phyloP scores from a whole-genome alignment of 192 early-diverging fungal genomes.

The Dispira parvispora region DNA sequence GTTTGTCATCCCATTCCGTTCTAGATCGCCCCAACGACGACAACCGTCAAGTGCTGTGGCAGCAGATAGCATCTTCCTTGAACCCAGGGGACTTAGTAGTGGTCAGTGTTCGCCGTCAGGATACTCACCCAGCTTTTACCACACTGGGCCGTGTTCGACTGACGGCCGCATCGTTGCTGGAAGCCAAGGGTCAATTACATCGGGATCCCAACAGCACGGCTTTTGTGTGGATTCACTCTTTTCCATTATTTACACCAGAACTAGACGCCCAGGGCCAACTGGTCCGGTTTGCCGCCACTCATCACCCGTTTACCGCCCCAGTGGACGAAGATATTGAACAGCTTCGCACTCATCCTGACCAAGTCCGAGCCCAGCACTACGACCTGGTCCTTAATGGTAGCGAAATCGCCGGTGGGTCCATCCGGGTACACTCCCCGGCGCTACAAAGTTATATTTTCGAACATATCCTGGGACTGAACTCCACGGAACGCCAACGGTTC shows the following conservation, averaged over 20 bases:
- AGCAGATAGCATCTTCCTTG: no score
- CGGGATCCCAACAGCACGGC: constrained; percentile 32
- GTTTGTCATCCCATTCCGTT: constrained; percentile 3
- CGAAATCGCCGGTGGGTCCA: constrained; percentile 82
- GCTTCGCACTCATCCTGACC: constrained; percentile 39
- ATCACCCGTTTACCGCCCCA: constrained; percentile 88
- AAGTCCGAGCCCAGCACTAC: constrained; percentile 66
- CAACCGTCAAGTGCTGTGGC: no score
- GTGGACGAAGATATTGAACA: constrained; percentile 44
- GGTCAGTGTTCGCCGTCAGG: no score
- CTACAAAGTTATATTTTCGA: constrained; percentile 63
- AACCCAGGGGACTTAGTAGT: no score
- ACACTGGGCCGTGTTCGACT: constrained; percentile 41
- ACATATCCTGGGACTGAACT: constrained; percentile 36
- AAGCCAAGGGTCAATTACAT: constrained; percentile 28
- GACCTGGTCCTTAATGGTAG: constrained; percentile 82
- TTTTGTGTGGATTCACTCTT: constrained; percentile 79
- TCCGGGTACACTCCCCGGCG: constrained; percentile 64
- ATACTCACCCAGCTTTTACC: constrained; percentile 27
- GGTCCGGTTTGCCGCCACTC: constrained; percentile 42
- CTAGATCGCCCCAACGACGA: not conserved
- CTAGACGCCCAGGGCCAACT: constrained; percentile 24
- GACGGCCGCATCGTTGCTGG: constrained; percentile 29
- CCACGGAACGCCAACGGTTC: constrained; percentile 29
- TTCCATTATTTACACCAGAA: constrained; percentile 71